These are phyloP conservation scores for Aureobasidium melanogenum DNA, from an alignment of 2,329 filamentous ascomycete species.

Conservation along the genomic window DNA sequence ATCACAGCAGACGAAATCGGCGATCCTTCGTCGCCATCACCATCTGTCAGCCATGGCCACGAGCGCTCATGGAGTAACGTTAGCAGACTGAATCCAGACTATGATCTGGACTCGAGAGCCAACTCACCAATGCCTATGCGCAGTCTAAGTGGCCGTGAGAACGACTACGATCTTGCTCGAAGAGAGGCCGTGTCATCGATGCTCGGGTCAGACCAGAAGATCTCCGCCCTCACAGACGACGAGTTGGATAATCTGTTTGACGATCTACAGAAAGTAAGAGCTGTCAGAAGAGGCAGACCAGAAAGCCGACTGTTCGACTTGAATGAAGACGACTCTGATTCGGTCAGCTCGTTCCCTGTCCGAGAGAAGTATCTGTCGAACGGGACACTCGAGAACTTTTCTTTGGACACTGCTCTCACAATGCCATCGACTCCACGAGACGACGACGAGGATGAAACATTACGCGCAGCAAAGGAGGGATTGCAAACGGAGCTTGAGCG, in stretches of 20 bases:
- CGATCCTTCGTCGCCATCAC: constrained; percentile 47
- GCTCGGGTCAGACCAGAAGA: constrained; percentile 82
- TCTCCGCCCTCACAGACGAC: constrained; percentile 82
- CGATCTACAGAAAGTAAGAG: constrained; percentile 81
- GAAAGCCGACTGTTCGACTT: constrained; percentile 47
- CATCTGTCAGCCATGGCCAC: constrained; percentile 50
- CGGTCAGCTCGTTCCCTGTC: constrained; percentile 74
- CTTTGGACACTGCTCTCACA: constrained; percentile 84
- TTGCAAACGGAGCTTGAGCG: constrained; percentile 76
- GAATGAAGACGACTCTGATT: constrained; percentile 67
- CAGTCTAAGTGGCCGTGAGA: constrained; percentile 59
- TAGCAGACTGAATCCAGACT: constrained; percentile 71
- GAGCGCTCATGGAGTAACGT: constrained; percentile 57
- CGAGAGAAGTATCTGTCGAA: constrained; percentile 94
- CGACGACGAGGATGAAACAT: constrained; percentile 64
- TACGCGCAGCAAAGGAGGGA: constrained; percentile 68
- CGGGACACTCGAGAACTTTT: constrained; percentile 82
- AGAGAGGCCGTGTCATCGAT: constrained; percentile 89
- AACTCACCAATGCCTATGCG: constrained; percentile 63
- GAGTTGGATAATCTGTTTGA: constrained; percentile 91
- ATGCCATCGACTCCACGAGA: constrained; percentile 87
- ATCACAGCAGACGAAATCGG: constrained; percentile 55
- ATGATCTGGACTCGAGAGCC: constrained; percentile 64
- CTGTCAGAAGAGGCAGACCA: constrained; percentile 63
- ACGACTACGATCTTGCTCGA: constrained; percentile 90